Base-by-base conservation (phyloP, 495 filamentous ascomycete species). In the Penicillium atrosanguineum region DNA sequence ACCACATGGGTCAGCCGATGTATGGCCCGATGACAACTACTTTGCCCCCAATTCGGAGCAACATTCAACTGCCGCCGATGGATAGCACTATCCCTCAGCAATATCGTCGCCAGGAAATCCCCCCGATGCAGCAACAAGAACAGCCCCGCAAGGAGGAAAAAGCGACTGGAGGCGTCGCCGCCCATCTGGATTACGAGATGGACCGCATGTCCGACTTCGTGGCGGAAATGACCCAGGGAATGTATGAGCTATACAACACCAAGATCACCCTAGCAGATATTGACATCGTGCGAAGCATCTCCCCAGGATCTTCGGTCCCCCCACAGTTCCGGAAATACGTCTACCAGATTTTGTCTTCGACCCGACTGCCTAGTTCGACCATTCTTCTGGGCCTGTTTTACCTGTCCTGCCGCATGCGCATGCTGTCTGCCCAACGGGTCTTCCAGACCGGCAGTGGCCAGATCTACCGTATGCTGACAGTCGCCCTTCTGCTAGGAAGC, bases 141-240 rank as follows among this genome's bases (percentile, higher is more conserved):
- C 70, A 69, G 37, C 71, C 62, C 18, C 70, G 69, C 57, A 83
- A 78, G 64, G 79, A 80, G 58, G 76, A 81, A 45, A 81, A 79
- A 57, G 62, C 79, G 6, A 77, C 81, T 70, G 94, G 94, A 75
- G 94, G 94, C 60, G 95, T 99, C 37, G 92, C 94, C 62, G 89
- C 90, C 50, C 87, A 95, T 70, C 83, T 99, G 69, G 95, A 99
- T 77, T 99, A 99, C 71, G 94, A 97, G 69, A 94, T 97, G 85
- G 91, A 96, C 59, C 80, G 90, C 69, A 99, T 97, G 91, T 88
- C 91, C 50, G 92, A 97, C 65, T 99, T 96, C 74, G 94, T 99
- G 66, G 86, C 91, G 47, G 89, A 96, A 64, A 95, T 92, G 85
- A 85, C 94, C 47, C 84, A 88, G 71, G 78, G 82, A 81, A 83